Evolutionary conservation across 441 rosid genomes (phyloP), one percentile per base, ranked within the genome.

Genomic region (Breynia disticha): DNA sequence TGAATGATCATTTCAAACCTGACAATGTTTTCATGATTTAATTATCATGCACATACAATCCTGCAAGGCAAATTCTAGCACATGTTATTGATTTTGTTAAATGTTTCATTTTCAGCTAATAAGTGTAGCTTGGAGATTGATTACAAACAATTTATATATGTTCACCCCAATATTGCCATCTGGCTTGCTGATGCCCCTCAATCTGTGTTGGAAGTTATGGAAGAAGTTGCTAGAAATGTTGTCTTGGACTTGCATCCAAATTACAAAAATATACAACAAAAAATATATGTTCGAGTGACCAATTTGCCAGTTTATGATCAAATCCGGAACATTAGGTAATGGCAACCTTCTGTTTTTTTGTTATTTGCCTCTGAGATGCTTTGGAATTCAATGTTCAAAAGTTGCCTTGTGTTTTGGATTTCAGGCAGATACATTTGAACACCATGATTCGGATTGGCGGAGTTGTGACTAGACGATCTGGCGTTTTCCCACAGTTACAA

Each of bases 121-220:
- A 89, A 79, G 60, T 83, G 97, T 38, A 87, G 95, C 76, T 72
- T 93, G 74, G 96, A 89, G 76, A 82, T 93, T 56, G 95, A 93
- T 68, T 89, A 89, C 75, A 89, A 83, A 56, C 84, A 93, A 17
- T 87, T 93, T 73, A 89, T 93, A 42, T 83, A 78, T 47, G 81
- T 83, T 53, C 95, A 87, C 72, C 97, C 97, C 16, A 93, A 93
- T 64, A 93, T 93, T 66, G 96, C 99, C 13, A 93, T 89, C 63
- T 93, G 97, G 97, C 78, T 87, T 54, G 96, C 99, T 0, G 99
- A 89, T 87, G 99, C 97, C 38, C 95, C 99, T 22, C 99, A 89
- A 52, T 80, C 99, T 68, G 97, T 93, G 47, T 79, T 93, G 43
- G 97, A 89, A 76, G 96, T 93, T 63, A 87, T 93, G 99, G 99